Base-by-base conservation (phyloP, 2,329 filamentous ascomycete genomes). In the Beauveria sp. region DNA sequence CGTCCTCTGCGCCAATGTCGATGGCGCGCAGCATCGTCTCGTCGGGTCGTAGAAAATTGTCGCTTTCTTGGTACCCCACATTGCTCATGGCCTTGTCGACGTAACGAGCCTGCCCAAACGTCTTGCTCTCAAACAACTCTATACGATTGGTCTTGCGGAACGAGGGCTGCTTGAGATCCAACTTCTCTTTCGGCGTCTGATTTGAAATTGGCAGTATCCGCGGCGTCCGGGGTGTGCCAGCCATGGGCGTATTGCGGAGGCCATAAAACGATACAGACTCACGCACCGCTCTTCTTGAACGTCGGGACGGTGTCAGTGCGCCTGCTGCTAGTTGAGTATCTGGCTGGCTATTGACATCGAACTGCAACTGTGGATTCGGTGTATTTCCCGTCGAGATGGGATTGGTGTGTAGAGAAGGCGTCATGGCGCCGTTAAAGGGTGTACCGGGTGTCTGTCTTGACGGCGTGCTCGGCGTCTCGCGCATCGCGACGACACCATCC, bases 1-100 rank as follows among this genome's bases (percentile, higher is more conserved):
- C 85, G 53, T 87, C 84, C 54, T 87, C 84, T 37, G 81, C 72
- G 59, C 82, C 83, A 30, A 76, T 75, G 66, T 88, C 85, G 28
- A 76, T 79, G 24, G 83, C 82, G 70, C 87, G 87, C 67, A 88
- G 84, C 63, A 96, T 79, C 57, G 83, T 86, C 63, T 84, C 83
- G 59, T 92, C 89, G 5, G 91, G 89, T 51, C 90, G 86, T 57
- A 90, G 80, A 70, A 92, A 97, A 62, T 92, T 81, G 74, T 97
- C 93, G 68, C 89, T 96, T 76, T 97, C 92, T 75, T 97, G 93
- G 70, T 96, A 97, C 56, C 93, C 93, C 52, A 96, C 90, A 68
- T 91, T 93, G 67, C 92, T 92, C 92, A 97, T 96, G 2, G 91
- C 89, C 70, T 94, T 92, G 74, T 97, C 93, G 52, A 97, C 92